Conservation (phyloP, 805 yeast species). For the Clavispora phyllophila region DNA sequence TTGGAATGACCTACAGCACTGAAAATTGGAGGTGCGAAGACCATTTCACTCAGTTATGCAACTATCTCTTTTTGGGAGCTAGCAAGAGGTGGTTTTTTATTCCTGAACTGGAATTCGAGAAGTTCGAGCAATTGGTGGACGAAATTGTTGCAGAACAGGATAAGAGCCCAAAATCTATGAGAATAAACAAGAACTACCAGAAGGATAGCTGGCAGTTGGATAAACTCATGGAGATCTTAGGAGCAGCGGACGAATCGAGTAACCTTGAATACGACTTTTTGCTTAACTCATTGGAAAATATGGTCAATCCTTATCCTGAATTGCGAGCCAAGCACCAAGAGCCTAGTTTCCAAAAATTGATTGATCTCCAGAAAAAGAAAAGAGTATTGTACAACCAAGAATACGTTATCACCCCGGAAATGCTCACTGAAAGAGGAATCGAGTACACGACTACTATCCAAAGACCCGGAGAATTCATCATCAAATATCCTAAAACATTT, state of each 20-base stretch:
- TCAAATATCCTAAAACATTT: constrained; percentile 54
- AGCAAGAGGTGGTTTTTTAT: constrained; percentile 57
- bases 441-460: constrained; percentile 46
- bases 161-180: constrained; percentile 3
- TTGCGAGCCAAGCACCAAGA: constrained; percentile 27
- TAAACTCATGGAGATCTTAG: constrained; percentile 13
- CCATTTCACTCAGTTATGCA: constrained; percentile 49
- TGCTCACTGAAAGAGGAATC: constrained; percentile 46
- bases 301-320: constrained; percentile 22
- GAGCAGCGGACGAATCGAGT: constrained; percentile 11
- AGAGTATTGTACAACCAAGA: constrained; percentile 34
- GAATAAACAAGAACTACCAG: constrained; percentile 17
- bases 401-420: constrained; percentile 44
- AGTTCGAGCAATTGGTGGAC: constrained; percentile 42
- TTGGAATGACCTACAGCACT: constrained; percentile 51
- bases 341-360: constrained; percentile 15
- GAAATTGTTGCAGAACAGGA: constrained; percentile 13
- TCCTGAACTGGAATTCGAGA: constrained; percentile 49
- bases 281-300: constrained; percentile 27
- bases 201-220: constrained; percentile 18
- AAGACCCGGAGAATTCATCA: constrained; percentile 55
- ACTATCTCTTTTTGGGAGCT: constrained; percentile 54
- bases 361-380: constrained; percentile 5
- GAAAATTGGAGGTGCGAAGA: constrained; percentile 60
- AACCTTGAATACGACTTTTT: constrained; percentile 22